Conservation (phyloP, 2,329 filamentous ascomycete species). For the Colletotrichum salicis region DNA sequence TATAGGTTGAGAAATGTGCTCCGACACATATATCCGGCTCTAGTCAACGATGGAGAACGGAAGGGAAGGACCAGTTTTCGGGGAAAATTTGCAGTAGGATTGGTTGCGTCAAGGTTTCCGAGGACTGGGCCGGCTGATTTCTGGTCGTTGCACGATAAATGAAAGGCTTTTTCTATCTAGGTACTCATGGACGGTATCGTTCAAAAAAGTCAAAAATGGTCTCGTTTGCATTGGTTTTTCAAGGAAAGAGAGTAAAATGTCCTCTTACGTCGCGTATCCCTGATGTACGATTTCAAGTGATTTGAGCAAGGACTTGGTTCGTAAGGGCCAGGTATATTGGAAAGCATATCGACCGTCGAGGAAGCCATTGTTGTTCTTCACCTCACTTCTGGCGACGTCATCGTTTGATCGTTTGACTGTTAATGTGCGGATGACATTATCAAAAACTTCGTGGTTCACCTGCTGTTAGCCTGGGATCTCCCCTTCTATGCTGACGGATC, state of each 20-base stretch:
- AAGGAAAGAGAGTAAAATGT: not conserved
- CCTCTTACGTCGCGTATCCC: not conserved
- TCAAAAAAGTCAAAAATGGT: constrained; percentile 36
- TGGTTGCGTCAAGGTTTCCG: constrained; percentile 34
- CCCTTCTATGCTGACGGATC: too few relatives aligned
- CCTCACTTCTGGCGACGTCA: too few relatives aligned
- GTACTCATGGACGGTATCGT: constrained; percentile 36
- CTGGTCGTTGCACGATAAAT: constrained; percentile 36
- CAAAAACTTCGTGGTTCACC: too few relatives aligned
- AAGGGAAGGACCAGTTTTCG: constrained; percentile 36
- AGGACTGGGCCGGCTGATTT: constrained; percentile 36
- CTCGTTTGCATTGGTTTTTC: constrained; percentile 34
- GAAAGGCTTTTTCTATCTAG: constrained; percentile 37
- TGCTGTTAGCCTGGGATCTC: too few relatives aligned
- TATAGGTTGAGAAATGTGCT: constrained; percentile 30
- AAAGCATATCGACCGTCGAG: too few relatives aligned
- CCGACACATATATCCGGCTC: constrained; percentile 35
- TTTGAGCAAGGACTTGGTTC: too few relatives aligned
- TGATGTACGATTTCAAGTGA: not conserved
- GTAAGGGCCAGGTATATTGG: too few relatives aligned
- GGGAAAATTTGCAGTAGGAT: constrained; percentile 33
- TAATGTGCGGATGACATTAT: too few relatives aligned
- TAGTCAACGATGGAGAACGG: constrained; percentile 32
- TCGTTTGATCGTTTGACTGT: too few relatives aligned
- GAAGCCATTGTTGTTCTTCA: too few relatives aligned